A percentile compares a stretch with the other conserved stretches of the same genome.
Evolutionary conservation across 2,329 filamentous ascomycete species (phyloP).

Genomic region (Cadophora malorum): DNA sequence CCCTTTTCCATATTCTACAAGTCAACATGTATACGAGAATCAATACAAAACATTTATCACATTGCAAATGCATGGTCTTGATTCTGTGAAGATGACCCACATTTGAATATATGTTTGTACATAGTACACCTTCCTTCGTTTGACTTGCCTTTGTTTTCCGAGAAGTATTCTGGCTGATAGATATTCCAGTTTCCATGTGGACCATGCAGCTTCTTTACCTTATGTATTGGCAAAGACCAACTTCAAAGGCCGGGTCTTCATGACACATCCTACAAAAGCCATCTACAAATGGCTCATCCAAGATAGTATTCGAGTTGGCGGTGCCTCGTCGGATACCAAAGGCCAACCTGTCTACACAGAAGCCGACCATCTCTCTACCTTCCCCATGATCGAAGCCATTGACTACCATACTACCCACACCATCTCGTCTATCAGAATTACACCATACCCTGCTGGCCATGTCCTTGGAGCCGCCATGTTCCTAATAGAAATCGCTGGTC

Average conservation of each 20-base stretch:
- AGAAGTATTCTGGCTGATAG: constrained; percentile 32
- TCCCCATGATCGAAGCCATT: constrained; percentile 94
- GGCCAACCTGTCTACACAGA: constrained; percentile 86
- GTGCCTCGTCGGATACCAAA: constrained; percentile 63
- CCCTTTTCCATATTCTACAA: constrained; percentile 25
- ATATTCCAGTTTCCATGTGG: constrained; percentile 86
- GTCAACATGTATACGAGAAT: constrained; percentile 49
- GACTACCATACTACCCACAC: constrained; percentile 98
- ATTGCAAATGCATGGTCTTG: constrained; percentile 43
- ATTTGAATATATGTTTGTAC: constrained; percentile 38
- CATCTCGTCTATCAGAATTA: constrained; percentile 94
- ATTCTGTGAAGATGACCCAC: constrained; percentile 44
- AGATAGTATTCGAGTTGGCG: constrained; percentile 90
- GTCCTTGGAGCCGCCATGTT: constrained; percentile 99
- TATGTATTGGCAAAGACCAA: constrained; percentile 98
- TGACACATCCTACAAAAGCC: constrained; percentile 98
- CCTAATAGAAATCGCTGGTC: constrained; percentile 92
- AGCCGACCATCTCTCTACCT: constrained; percentile 91
- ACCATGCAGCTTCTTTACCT: constrained; percentile 97
- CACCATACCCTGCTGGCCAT: constrained; percentile 94
- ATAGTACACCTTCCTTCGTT: constrained; percentile 35
- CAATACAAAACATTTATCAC: constrained; percentile 52
- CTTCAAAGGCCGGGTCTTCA: constrained; percentile 95
- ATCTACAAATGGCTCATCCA: constrained; percentile 99
- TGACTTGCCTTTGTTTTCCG: neutral